Percentiles rank a stretch among this genome's conserved stretches.
These are phyloP conservation scores for Calocybe cyanea DNA, from an alignment of 768 basidiomycete species.

Conservation along the genomic window DNA sequence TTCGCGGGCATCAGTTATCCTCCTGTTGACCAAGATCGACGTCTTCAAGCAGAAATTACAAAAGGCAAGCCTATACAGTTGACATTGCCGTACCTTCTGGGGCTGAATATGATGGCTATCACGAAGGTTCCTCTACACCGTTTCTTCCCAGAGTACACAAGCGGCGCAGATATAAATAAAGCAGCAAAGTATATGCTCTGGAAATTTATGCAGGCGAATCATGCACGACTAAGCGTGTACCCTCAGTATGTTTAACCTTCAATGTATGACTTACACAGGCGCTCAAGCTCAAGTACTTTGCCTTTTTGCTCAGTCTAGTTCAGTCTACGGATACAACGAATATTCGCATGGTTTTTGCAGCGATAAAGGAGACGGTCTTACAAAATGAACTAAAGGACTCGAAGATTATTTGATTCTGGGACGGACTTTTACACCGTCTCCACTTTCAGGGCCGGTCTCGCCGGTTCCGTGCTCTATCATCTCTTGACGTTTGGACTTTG, in stretches of 20 bases:
- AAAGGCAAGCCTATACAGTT: conserved; percentile 30
- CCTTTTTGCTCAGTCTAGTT: background rate
- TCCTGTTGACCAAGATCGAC: conserved; percentile 94
- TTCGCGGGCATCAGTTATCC: conserved; percentile 86
- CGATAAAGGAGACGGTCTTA: conserved; percentile 79
- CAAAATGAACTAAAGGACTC: conserved; percentile 76
- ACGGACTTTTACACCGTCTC: too few species aligned
- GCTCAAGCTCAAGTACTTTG: background rate
- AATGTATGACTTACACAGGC: too few species aligned
- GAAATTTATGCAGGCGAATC: conserved; percentile 91
- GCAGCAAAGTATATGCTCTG: conserved; percentile 93
- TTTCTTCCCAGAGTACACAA: conserved; percentile 87
- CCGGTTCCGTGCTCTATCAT: too few species aligned
- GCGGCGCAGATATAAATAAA: conserved; percentile 87
- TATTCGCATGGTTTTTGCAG: conserved; percentile 67
- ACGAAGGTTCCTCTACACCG: conserved; percentile 61
- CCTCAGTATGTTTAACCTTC: conserved; percentile 63
- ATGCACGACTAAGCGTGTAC: conserved; percentile 83
- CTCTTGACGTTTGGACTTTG: too few species aligned
- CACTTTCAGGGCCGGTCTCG: too few species aligned
- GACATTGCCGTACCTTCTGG: conserved; percentile 22
- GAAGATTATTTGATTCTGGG: conserved; percentile 47
- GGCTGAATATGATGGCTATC: conserved; percentile 38
- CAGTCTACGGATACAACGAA: conserved; percentile 57
- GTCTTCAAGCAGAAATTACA: conserved; percentile 88